Percentiles rank a stretch among this genome's conserved stretches.
phyloP scores from a whole-genome alignment of 2,329 filamentous ascomycete species.

The Fusarium metavorans region DNA sequence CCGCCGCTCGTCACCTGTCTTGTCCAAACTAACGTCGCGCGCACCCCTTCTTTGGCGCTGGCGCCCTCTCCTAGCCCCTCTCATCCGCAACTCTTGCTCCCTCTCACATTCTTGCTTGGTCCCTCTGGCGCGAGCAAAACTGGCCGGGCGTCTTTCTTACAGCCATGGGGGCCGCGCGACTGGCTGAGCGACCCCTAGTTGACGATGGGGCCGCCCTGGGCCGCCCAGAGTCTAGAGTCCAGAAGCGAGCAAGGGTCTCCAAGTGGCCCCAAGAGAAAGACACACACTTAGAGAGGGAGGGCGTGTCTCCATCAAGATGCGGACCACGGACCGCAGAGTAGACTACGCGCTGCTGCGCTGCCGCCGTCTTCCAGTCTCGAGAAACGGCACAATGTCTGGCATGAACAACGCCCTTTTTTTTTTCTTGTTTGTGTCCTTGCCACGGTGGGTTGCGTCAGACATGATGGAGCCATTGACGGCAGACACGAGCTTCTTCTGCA shows the following conservation, averaged over 20 bases:
- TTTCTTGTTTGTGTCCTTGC: constrained; percentile 1
- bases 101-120: constrained; percentile 27
- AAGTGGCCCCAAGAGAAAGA: constrained; percentile 2
- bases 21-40: constrained; percentile 5
- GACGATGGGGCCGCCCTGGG: constrained; percentile 27
- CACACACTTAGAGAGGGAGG: background rate
- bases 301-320: constrained; percentile 22
- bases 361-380: constrained; percentile 32
- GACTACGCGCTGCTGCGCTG: constrained; percentile 21
- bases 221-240: constrained; percentile 30
- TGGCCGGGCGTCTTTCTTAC: constrained; percentile 31
- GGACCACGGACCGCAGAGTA: constrained; percentile 24
- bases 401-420: background rate
- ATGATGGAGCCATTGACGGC: background rate
- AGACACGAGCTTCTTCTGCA: background rate
- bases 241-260: constrained; percentile 25
- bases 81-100: constrained; percentile 10
- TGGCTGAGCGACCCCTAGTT: constrained; percentile 27
- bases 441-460: constrained; percentile 8
- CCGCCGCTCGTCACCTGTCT: constrained; percentile 11
- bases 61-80: constrained; percentile 7
- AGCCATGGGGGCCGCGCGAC: constrained; percentile 27
- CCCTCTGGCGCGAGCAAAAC: constrained; percentile 27
- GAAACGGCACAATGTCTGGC: constrained; percentile 15
- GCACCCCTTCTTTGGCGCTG: constrained; percentile 19